These are phyloP conservation scores for Neofusicoccum ribis DNA, from an alignment of 2,329 filamentous ascomycete genomes.

Conservation along the genomic window DNA sequence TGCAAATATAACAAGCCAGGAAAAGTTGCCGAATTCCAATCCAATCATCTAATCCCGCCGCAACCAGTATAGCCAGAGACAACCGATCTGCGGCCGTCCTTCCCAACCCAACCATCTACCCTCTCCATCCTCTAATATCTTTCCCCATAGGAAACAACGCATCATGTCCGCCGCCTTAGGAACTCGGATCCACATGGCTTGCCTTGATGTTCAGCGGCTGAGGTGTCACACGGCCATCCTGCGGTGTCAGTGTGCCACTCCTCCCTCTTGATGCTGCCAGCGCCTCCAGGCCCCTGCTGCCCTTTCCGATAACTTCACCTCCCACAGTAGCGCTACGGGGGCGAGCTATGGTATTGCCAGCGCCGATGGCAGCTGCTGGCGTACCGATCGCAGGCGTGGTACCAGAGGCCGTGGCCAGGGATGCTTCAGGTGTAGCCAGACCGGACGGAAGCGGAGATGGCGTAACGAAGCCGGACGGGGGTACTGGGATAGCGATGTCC, in stretches of 20 bases:
- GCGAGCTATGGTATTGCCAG: not conserved
- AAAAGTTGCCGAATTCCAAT: not conserved
- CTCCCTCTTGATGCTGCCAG: slow-evolving; percentile 4
- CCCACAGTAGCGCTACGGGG: slow-evolving; percentile 7
- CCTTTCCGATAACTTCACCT: slow-evolving; percentile 10
- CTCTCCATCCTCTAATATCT: not conserved
- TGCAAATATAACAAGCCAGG: not conserved
- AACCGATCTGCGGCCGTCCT: too few species aligned
- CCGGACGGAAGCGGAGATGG: slow-evolving; percentile 38
- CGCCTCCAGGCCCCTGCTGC: slow-evolving; percentile 5
- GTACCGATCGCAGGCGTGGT: not conserved
- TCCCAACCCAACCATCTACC: not conserved
- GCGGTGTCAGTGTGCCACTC: slow-evolving; percentile 16
- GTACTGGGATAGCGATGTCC: slow-evolving; percentile 76
- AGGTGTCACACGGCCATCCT: slow-evolving; percentile 14
- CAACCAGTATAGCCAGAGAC: not conserved
- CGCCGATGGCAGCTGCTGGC: not conserved
- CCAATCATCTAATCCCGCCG: not conserved
- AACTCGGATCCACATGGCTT: slow-evolving; percentile 19
- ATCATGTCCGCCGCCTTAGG: not conserved
- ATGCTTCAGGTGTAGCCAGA: slow-evolving; percentile 35
- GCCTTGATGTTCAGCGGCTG: slow-evolving; percentile 20
- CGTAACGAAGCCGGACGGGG: slow-evolving; percentile 54
- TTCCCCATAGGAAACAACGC: not conserved
- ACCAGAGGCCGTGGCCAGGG: not conserved